Conservation (phyloP, 306 rosid species). For the Biancaea sappan region DNA sequence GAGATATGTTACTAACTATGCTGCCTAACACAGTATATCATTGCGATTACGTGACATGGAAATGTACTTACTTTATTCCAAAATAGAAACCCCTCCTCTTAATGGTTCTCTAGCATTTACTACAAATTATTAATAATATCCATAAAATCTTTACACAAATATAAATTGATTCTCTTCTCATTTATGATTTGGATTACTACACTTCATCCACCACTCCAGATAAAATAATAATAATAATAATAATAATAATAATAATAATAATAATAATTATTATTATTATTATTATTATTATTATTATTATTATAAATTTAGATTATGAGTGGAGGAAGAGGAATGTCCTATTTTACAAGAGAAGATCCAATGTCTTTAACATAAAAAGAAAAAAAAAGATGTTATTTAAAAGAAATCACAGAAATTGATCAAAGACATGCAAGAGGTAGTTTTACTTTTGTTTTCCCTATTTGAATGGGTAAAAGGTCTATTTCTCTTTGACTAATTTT, state of each 20-base stretch:
- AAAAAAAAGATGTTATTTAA: too few species aligned
- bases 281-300: too few species aligned
- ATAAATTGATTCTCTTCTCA: background rate
- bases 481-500: too few species aligned
- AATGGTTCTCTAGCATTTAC: background rate
- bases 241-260: too few species aligned
- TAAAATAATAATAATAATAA: too few species aligned
- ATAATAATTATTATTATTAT: too few species aligned
- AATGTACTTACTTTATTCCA: background rate
- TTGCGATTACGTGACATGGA: background rate
- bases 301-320: background rate
- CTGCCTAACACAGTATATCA: background rate
- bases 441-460: too few species aligned
- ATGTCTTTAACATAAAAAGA: too few species aligned
- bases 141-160: background rate
- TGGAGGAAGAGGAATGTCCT: too few species aligned
- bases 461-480: too few species aligned
- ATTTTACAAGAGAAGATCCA: too few species aligned
- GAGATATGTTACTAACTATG: constrained; percentile 4
- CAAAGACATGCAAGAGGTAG: background rate
- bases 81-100: background rate
- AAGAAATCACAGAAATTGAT: too few species aligned
- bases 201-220: constrained; percentile 14
- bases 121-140: background rate
- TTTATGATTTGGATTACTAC: background rate